Conservation (phyloP, 129 eudicot species). For the Centella asiatica region DNA sequence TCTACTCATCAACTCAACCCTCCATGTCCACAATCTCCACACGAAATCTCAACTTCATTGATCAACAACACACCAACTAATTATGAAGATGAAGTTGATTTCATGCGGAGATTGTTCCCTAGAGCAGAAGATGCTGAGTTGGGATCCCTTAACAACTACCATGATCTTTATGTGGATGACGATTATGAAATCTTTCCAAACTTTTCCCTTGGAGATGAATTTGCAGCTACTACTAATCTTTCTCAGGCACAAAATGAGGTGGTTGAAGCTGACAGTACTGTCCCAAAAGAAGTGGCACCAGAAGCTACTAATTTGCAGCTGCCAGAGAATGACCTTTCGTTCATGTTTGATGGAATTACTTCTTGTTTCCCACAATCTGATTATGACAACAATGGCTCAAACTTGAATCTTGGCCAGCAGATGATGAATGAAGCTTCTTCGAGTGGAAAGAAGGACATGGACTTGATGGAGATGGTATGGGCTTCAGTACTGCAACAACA, state of each 20-base stretch:
- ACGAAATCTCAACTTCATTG: conserved; percentile 23
- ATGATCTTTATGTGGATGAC: not conserved
- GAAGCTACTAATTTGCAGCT: too few species aligned
- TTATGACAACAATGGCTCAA: not conserved
- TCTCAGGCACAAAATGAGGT: not conserved
- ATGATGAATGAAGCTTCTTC: conserved; percentile 10
- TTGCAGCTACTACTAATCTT: not conserved
- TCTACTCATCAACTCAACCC: conserved; percentile 10
- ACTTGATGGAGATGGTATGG: conserved; percentile 46
- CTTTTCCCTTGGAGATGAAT: not conserved
- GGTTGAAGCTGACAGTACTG: not conserved
- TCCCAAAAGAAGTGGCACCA: conserved; percentile 10
- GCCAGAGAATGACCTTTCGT: too few species aligned
- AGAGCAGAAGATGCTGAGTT: too few species aligned
- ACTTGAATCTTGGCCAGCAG: not conserved
- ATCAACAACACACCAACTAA: conserved; percentile 16
- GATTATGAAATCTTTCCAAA: not conserved
- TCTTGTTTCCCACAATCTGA: conserved; percentile 10
- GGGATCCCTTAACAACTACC: conserved; percentile 7
- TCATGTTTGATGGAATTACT: conserved; percentile 15
- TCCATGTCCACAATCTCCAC: conserved; percentile 11
- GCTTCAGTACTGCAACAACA: not conserved
- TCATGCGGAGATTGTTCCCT: conserved; percentile 38
- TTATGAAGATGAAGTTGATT: conserved; percentile 41
- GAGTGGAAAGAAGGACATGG: conserved; percentile 42